These are phyloP conservation scores for Citrus reticulata DNA, from an alignment of 345 rosid species.

Conservation along the genomic window DNA sequence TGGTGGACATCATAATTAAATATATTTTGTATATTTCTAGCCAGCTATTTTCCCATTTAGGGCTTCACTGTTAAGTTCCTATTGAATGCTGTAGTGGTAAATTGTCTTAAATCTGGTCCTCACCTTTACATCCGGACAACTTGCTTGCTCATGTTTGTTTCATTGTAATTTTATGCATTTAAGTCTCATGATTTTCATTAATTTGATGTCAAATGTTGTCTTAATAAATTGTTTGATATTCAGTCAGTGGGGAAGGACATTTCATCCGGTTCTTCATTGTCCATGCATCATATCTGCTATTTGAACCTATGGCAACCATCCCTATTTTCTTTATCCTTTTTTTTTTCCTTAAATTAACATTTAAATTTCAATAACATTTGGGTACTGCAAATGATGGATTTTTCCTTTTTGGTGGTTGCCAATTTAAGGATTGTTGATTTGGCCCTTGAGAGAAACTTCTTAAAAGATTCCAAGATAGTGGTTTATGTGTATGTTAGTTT, in stretches of 20 bases:
- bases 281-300: neutral
- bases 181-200: neutral
- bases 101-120: neutral
- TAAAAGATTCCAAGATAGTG: neutral
- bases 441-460: neutral
- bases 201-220: neutral
- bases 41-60: neutral
- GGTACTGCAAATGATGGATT: neutral
- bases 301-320: neutral
- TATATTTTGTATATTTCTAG: neutral
- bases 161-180: neutral
- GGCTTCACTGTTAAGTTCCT: neutral
- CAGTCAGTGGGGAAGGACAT: neutral
- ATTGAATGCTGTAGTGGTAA: neutral
- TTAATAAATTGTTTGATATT: neutral
- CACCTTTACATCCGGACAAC: neutral
- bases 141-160: neutral
- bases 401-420: neutral
- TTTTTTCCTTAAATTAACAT: too few species aligned
- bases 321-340: neutral
- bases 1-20: neutral
- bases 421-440: neutral
- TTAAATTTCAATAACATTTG: neutral
- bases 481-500: neutral
- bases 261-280: neutral